phyloP scores from a whole-genome alignment of 2,329 filamentous ascomycete species.

The Colletotrichum melonis region DNA sequence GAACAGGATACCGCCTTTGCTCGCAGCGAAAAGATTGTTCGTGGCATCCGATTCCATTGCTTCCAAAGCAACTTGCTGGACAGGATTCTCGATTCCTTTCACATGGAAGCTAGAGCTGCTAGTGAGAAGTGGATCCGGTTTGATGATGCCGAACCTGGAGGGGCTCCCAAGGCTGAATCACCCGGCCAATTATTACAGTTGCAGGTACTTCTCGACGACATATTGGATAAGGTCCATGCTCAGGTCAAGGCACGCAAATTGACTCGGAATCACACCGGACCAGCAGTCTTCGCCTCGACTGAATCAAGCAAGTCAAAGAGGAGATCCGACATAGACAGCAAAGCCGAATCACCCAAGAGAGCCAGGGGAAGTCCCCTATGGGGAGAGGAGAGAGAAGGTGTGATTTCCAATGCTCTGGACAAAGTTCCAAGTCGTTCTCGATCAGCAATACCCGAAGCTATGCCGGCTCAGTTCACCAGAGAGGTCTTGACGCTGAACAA shows the following conservation, averaged over 20 bases:
- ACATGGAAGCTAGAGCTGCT: constrained; percentile 11
- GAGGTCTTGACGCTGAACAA: not conserved
- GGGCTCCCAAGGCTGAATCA: constrained; percentile 1
- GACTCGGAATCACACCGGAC: not conserved
- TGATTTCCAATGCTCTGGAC: not conserved
- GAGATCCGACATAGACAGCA: not conserved
- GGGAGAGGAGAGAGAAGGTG: not conserved
- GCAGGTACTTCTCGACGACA: constrained; percentile 1
- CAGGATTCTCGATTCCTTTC: constrained; percentile 10
- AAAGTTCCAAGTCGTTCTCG: constrained; percentile 22
- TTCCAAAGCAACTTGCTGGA: not conserved
- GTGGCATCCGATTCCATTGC: constrained; percentile 7
- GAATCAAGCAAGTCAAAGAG: constrained; percentile 4
- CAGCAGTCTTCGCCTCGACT: not conserved
- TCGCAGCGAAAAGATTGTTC: constrained; percentile 9
- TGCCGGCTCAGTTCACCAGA: not conserved
- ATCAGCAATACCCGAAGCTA: not conserved
- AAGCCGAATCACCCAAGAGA: constrained; percentile 4
- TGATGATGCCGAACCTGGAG: not conserved
- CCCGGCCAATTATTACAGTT: constrained; percentile 8
- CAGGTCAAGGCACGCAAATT: not conserved
- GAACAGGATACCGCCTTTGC: not conserved
- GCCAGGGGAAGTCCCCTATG: not conserved
- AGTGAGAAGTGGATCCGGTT: constrained; percentile 18
- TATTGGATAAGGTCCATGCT: not conserved